Conservation (phyloP, 176 grass and related monocot genomes). For the Cocos nucifera region DNA sequence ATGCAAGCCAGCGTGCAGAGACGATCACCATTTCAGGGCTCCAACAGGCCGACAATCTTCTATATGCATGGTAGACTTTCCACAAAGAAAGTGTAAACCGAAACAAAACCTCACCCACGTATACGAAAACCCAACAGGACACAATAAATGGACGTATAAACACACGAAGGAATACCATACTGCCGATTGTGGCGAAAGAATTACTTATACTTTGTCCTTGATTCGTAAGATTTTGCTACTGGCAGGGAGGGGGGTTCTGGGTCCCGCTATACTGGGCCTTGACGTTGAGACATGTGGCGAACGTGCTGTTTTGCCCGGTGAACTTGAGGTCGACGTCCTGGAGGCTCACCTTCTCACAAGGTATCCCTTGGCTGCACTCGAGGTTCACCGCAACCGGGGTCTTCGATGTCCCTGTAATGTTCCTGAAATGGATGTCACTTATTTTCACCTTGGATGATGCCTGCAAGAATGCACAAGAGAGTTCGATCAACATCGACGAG, state of each 20-base stretch:
- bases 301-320: constrained; percentile 3
- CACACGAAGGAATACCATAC: too few relatives aligned
- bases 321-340: constrained; percentile 39
- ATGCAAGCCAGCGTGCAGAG: too few relatives aligned
- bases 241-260: constrained; percentile 46
- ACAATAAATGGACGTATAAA: too few relatives aligned
- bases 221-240: not conserved
- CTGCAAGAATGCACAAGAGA: constrained; percentile 3
- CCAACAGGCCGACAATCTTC: too few relatives aligned
- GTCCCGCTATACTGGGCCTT: constrained; percentile 32
- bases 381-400: constrained; percentile 43
- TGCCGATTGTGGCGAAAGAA: too few relatives aligned
- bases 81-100: too few relatives aligned
- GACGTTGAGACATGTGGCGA: constrained; percentile 30
- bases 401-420: constrained; percentile 39
- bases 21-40: too few relatives aligned
- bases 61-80: too few relatives aligned
- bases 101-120: too few relatives aligned
- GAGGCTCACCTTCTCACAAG: constrained; percentile 50
- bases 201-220: too few relatives aligned
- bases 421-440: constrained; percentile 41
- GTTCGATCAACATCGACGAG: too few relatives aligned
- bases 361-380: constrained; percentile 36
- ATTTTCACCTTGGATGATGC: constrained; percentile 38
- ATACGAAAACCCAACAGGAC: too few relatives aligned